A percentile compares a stretch with the other conserved stretches of the same genome.
Evolutionary conservation across 495 filamentous ascomycete species (phyloP).

Genomic region (Saxophila tyrrhenica): DNA sequence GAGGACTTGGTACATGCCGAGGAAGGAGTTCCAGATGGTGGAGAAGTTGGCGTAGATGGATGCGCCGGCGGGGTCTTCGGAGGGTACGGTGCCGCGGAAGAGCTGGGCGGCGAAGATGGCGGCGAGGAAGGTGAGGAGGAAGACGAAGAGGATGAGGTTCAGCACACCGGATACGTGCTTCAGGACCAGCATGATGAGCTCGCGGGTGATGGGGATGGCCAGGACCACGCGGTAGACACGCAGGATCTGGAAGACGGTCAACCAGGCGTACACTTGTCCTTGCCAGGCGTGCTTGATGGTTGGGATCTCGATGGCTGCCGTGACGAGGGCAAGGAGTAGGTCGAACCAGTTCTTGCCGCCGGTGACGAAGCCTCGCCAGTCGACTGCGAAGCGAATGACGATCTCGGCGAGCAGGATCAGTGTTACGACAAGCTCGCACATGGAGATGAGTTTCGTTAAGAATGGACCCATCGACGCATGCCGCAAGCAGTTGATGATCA

Average conservation of each 20-base stretch:
- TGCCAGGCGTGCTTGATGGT: constrained; percentile 49
- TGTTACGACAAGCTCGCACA: constrained; percentile 67
- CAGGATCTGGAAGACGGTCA: constrained; percentile 88
- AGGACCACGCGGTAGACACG: constrained; percentile 86
- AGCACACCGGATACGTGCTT: constrained; percentile 85
- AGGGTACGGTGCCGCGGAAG: constrained; percentile 73
- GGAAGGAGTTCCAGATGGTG: constrained; percentile 87
- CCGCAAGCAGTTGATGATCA: constrained; percentile 62
- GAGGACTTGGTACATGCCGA: constrained; percentile 97
- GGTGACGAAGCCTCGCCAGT: constrained; percentile 69
- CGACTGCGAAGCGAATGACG: constrained; percentile 58
- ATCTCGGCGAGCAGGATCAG: constrained; percentile 76
- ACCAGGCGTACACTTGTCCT: constrained; percentile 71
- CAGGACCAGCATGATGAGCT: constrained; percentile 75
- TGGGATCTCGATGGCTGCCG: constrained; percentile 77
- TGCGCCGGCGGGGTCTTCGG: constrained; percentile 42
- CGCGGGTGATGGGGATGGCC: constrained; percentile 72
- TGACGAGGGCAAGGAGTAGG: constrained; percentile 64
- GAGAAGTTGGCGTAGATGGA: constrained; percentile 61
- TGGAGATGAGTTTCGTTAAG: constrained; percentile 48
- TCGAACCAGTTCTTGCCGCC: constrained; percentile 68
- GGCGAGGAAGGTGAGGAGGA: constrained; percentile 85
- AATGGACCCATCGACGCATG: constrained; percentile 56
- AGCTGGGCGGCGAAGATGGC: constrained; percentile 91
- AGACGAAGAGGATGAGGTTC: constrained; percentile 92